Percentiles rank a stretch among this genome's conserved stretches.
Conservation (phyloP, 257 asterid species). For the Solanum sejunctum region DNA sequence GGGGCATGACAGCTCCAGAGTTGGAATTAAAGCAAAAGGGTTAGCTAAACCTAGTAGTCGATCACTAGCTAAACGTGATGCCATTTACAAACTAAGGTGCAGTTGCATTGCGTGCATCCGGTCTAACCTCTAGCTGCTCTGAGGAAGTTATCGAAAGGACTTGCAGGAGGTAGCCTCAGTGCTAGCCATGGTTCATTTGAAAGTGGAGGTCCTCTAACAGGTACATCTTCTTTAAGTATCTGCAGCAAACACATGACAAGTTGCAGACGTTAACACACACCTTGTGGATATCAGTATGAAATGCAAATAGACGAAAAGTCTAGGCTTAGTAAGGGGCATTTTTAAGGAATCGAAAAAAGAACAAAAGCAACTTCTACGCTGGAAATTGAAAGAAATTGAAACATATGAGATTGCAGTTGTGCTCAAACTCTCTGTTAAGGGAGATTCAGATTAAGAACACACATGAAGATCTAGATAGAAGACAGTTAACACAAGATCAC, state of each 20-base stretch:
- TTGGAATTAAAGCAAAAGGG: not conserved
- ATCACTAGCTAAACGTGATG: not conserved
- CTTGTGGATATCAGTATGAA: not conserved
- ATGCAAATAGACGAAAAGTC: not conserved
- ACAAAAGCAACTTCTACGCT: not conserved
- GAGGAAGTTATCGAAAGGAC: conserved; percentile 97
- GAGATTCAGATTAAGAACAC: not conserved
- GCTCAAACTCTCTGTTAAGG: not conserved
- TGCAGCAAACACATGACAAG: conserved; percentile 5
- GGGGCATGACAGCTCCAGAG: not conserved
- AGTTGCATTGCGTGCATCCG: conserved; percentile 2
- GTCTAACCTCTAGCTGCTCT: conserved; percentile 87
- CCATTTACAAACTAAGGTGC: not conserved
- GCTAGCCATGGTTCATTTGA: conserved; percentile 54
- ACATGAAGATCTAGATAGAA: not conserved
- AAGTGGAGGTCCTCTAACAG: conserved; percentile 3
- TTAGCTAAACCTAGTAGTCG: not conserved
- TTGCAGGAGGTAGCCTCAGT: conserved; percentile 90
- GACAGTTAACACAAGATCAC: conserved; percentile 13
- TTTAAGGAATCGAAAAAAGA: not conserved
- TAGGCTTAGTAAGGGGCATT: not conserved
- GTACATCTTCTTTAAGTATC: conserved; percentile 28
- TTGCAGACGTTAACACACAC: not conserved
- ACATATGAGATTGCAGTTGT: not conserved
- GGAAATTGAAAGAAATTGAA: not conserved